Evolutionary conservation across 2,329 filamentous ascomycete species (phyloP), one percentile per base, ranked within the genome.

Genomic region (Hymenoscyphus fraxineus): DNA sequence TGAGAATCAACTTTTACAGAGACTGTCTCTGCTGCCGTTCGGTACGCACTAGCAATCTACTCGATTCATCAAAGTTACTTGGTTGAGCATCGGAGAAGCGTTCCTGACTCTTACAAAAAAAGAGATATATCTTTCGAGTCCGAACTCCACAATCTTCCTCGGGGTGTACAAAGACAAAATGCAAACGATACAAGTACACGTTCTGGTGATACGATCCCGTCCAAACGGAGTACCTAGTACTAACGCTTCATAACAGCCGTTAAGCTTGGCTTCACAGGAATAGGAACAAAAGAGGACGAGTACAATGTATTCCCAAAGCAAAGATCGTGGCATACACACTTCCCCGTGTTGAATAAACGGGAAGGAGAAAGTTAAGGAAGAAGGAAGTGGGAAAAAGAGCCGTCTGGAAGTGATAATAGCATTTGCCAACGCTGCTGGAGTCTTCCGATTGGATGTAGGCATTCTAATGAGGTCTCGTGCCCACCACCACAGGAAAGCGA

Each of bases 251-350:
- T 19, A 27, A 54, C 22, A 54, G 19, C 47, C 47, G 47, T 54
- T 12, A 4, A 5, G 47, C 19, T 12, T 13, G 3, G 19, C 47
- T 27, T 54, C 47, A 54, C 19, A 54, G 47, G 22, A 13, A 54
- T 19, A 54, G 47, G 47, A 51, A 51, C n/a, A n/a, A 51, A 16
- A 44, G 41, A 22, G 44, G 22, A 54, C 47, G 10, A 27, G 19
- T 27, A 51, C 44, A 47, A 9, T 54, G 47, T 54, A 27, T 22
- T 12, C 22, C 9, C 47, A 54, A 54, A 27, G 1, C 47, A 12
- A 54, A 54, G 47, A 54, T 27, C 47, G 47, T 54, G 47, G 47
- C 47, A 54, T 22, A 19, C 47, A 27, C 47, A 27, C 47, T 54
- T 51, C 3, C 47, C 47, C 9, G 47, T 27, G 19, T 27, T 54